phyloP scores from a whole-genome alignment of 2,329 filamentous ascomycete genomes.

The Arthrobotrys iridis region DNA sequence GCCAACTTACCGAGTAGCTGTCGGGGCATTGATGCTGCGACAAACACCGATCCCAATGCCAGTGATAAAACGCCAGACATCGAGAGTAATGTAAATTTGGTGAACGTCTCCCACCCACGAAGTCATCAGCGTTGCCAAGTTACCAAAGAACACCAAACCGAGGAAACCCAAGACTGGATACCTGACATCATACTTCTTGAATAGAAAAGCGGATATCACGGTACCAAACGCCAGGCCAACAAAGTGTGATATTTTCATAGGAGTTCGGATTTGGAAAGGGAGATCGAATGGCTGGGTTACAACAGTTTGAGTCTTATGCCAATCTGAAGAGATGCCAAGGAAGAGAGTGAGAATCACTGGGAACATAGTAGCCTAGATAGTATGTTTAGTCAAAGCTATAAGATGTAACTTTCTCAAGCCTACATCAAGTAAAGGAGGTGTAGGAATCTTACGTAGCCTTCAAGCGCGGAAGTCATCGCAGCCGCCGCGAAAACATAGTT shows the following conservation, averaged over 20 bases:
- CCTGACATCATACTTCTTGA: conserved; percentile 7
- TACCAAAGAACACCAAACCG: conserved; percentile 63
- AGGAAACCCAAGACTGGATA: conserved; percentile 1
- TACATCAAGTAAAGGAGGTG: not conserved
- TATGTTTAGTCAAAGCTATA: not conserved
- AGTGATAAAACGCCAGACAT: conserved; percentile 65
- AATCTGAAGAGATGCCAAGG: conserved; percentile 4
- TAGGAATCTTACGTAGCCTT: conserved; percentile 31
- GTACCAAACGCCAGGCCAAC: conserved; percentile 33
- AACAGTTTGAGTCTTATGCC: no score
- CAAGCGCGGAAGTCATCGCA: conserved; percentile 6
- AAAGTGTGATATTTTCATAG: conserved; percentile 21
- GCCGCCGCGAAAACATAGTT: conserved; percentile 2
- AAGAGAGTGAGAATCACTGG: not conserved
- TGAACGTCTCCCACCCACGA: conserved; percentile 64
- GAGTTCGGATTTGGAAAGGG: no score
- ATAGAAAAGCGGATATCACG: conserved; percentile 4
- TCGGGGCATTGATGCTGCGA: conserved; percentile 38
- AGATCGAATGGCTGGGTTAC: no score
- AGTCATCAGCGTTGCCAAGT: conserved; percentile 64
- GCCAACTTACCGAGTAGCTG: conserved; percentile 18
- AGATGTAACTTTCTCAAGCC: no score
- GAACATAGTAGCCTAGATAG: conserved; percentile 16
- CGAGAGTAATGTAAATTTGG: conserved; percentile 63
- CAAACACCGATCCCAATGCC: conserved; percentile 72